Conservation (phyloP, 768 basidiomycete genomes). For the Multifurca ochricompacta region DNA sequence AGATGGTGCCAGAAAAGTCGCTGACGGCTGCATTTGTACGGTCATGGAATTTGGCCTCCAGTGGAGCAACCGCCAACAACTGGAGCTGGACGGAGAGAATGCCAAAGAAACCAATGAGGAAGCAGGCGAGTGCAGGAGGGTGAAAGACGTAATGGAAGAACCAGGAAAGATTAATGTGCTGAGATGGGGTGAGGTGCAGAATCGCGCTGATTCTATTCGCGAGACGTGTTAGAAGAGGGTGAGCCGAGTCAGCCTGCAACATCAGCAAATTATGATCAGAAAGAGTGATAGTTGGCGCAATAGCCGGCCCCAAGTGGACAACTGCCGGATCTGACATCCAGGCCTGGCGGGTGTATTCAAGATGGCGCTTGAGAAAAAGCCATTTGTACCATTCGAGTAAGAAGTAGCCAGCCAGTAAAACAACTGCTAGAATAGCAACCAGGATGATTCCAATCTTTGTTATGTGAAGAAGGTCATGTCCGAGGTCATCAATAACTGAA, state of each 20-base stretch:
- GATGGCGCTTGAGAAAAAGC: slow-evolving; percentile 56
- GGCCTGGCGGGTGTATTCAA: slow-evolving; percentile 65
- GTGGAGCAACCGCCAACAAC: slow-evolving; percentile 65
- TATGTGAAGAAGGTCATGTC: slow-evolving; percentile 66
- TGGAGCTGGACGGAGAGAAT: slow-evolving; percentile 83
- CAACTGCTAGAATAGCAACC: slow-evolving; percentile 59
- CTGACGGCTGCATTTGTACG: slow-evolving; percentile 52
- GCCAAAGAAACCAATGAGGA: slow-evolving; percentile 90
- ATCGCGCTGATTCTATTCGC: slow-evolving; percentile 43
- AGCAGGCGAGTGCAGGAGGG: slow-evolving; percentile 81
- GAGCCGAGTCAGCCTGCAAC: slow-evolving; percentile 57
- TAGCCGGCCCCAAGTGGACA: slow-evolving; percentile 31
- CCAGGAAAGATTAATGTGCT: slow-evolving; percentile 74
- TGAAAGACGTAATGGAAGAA: slow-evolving; percentile 89
- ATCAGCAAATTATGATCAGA: slow-evolving; percentile 74
- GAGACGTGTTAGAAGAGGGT: slow-evolving; percentile 67
- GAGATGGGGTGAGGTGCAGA: slow-evolving; percentile 48
- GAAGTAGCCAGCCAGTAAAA: slow-evolving; percentile 68
- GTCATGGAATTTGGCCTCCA: slow-evolving; percentile 59
- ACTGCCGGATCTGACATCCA: slow-evolving; percentile 70
- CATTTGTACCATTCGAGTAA: slow-evolving; percentile 87
- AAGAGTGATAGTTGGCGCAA: slow-evolving; percentile 48
- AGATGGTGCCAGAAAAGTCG: slow-evolving; percentile 65
- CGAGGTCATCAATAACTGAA: slow-evolving; percentile 80
- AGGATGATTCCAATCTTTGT: slow-evolving; percentile 75